A percentile compares a stretch with the other conserved stretches of the same genome.
These are phyloP conservation scores for Anisodus tanguticus DNA, from an alignment of 257 asterid genomes.

Conservation along the genomic window DNA sequence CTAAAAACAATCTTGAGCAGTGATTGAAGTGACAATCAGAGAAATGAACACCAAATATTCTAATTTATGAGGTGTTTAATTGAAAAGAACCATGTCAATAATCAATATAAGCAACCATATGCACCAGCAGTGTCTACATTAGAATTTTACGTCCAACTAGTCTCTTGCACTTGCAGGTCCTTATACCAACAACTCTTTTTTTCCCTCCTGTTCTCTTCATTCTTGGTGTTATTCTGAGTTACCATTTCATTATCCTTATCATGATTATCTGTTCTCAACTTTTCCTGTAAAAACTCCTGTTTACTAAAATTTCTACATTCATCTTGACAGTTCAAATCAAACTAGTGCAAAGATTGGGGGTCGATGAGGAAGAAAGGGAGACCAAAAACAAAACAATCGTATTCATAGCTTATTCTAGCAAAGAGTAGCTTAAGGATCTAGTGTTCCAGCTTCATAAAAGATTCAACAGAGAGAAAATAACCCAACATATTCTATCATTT, in stretches of 20 bases:
- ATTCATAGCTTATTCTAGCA: too few relatives aligned
- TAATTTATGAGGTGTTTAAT: neutral
- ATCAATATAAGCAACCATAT: neutral
- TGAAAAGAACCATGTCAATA: neutral
- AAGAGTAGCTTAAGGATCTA: neutral
- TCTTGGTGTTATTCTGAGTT: too few relatives aligned
- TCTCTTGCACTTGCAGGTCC: too few relatives aligned
- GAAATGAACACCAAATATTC: neutral
- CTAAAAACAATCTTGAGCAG: neutral
- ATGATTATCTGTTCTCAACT: too few relatives aligned
- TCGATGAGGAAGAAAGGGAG: neutral
- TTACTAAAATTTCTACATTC: neutral
- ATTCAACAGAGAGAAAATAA: neutral
- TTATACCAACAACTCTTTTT: too few relatives aligned
- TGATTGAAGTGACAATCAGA: neutral
- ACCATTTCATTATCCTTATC: too few relatives aligned
- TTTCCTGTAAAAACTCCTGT: too few relatives aligned
- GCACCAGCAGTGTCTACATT: too few relatives aligned
- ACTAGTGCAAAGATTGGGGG: neutral
- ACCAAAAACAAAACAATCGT: neutral
- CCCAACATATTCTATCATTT: neutral
- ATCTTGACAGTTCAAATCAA: neutral
- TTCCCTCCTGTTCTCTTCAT: too few relatives aligned
- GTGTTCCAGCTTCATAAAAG: neutral
- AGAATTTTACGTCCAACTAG: too few relatives aligned